phyloP scores from a whole-genome alignment of 768 basidiomycete species.

The Psilocybe subaeruginosa region DNA sequence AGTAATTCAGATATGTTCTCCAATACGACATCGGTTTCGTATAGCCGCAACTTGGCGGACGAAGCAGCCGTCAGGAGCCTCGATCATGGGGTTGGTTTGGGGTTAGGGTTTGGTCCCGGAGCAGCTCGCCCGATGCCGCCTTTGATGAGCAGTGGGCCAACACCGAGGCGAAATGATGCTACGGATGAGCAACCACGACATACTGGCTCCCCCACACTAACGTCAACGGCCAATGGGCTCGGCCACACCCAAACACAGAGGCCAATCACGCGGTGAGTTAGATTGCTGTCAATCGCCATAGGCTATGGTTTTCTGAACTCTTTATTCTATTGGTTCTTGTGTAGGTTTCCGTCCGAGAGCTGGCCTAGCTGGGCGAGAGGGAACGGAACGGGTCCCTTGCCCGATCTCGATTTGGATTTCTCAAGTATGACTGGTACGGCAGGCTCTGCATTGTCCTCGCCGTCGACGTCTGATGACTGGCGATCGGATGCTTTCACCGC shows the following conservation, averaged over 20 bases:
- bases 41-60: conserved; percentile 2
- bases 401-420: conserved; percentile 1
- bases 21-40: conserved; percentile 1
- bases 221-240: background rate
- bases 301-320: background rate
- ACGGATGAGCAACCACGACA: background rate
- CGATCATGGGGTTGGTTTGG: conserved; percentile 6
- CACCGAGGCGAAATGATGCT: background rate
- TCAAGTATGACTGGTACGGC: conserved; percentile 1
- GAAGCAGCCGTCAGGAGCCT: conserved; percentile 8
- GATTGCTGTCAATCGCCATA: background rate
- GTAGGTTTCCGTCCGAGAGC: background rate
- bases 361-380: background rate
- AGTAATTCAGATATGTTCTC: background rate
- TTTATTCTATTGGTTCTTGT: background rate
- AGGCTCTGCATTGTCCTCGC: background rate
- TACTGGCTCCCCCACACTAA: background rate
- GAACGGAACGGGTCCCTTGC: background rate
- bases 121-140: background rate
- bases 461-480: background rate
- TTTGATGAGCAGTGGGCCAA: background rate
- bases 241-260: background rate
- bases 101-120: conserved; percentile 11
- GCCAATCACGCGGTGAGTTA: background rate
- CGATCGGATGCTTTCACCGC: background rate